A percentile compares a stretch with the other conserved stretches of the same genome.
phyloP scores from a whole-genome alignment of 257 asterid genomes.

The Verbena officinalis region DNA sequence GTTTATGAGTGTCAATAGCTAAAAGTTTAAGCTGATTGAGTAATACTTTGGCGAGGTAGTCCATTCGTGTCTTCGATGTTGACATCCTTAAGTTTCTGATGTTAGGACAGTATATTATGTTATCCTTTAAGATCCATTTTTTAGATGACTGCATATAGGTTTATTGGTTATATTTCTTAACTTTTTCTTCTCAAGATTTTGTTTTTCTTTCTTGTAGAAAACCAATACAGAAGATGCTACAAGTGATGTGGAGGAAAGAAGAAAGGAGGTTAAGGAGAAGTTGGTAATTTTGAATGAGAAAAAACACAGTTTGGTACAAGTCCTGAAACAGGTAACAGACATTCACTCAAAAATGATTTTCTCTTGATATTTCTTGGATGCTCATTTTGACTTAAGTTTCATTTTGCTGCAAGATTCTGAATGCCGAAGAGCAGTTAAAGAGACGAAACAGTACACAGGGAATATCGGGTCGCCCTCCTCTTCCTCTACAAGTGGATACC shows the following conservation, averaged over 20 bases:
- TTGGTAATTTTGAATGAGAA: slow-evolving; percentile 68
- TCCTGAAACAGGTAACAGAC: slow-evolving; percentile 71
- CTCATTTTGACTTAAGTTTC: background rate
- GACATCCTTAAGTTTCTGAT: background rate
- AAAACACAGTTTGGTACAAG: slow-evolving; percentile 84
- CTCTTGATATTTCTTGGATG: slow-evolving; percentile 1
- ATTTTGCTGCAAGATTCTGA: slow-evolving; percentile 63
- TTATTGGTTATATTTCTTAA: too few relatives aligned
- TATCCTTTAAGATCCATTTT: background rate
- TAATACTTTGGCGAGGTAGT: background rate
- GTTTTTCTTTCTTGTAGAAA: slow-evolving; percentile 41
- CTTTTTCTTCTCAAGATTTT: background rate
- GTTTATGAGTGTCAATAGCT: background rate
- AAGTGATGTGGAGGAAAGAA: slow-evolving; percentile 60
- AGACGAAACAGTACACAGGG: slow-evolving; percentile 60
- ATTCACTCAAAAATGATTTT: background rate
- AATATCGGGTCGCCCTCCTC: slow-evolving; percentile 52
- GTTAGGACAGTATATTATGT: background rate
- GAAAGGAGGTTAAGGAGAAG: slow-evolving; percentile 75
- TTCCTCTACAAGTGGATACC: slow-evolving; percentile 74
- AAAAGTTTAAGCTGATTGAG: background rate
- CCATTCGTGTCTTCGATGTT: background rate
- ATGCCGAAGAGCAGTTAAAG: slow-evolving; percentile 87
- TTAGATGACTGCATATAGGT: too few relatives aligned
- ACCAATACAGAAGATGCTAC: slow-evolving; percentile 45